Evolutionary conservation across 371 early-diverging fungal genomes (phyloP), one percentile per base, ranked within the genome.

Genomic region (Mucor lusitanicus): DNA sequence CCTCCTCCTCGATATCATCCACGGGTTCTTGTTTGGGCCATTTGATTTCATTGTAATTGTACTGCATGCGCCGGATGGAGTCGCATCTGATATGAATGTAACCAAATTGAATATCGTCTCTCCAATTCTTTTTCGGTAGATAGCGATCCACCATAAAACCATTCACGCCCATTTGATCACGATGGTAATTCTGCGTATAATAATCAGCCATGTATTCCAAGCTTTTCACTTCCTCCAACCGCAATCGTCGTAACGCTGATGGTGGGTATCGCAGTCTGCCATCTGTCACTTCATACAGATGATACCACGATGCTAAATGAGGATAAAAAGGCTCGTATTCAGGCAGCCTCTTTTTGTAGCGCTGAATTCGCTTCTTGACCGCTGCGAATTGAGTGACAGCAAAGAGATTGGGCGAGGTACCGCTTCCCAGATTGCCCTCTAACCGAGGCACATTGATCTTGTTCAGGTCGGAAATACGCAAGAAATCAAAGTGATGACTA

Each of bases 221-320:
- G 2, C 58, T 21, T 1, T 48, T 50, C 1, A 68, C 69, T 59
- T 68, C 63, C 1, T 50, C n/a, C 17, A 11, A 13, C 6, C 37
- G 48, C 3, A 68, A 33, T 30, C 50, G 48, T 48, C 64, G 58
- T 3, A 68, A 23, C 19, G 19, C 25, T 15, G 59, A 63, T 21
- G 69, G 63, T 30, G 63, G 63, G 15, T 63, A 68, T 2, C 61
- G 23, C 3, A 17, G 12, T 3, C 61, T 33, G 1, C 62, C 33
- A 17, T 61, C 59, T 19, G 56, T 40, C 23, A 28, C 21, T 46
- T 70, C 62, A 44, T 70, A 66, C 6, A 70, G 19, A 59, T 70
- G 66, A 21, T 70, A 65, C 64, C 61, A 70, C n/a, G 55, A 21
- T 3, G 62, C 42, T 6, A 59, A 12, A n/a, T n/a, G 19, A 19